A percentile compares a stretch with the other conserved stretches of the same genome.
These are phyloP conservation scores for Penicillium sclerotigenum DNA, from an alignment of 2,329 filamentous ascomycete genomes.

Conservation along the genomic window DNA sequence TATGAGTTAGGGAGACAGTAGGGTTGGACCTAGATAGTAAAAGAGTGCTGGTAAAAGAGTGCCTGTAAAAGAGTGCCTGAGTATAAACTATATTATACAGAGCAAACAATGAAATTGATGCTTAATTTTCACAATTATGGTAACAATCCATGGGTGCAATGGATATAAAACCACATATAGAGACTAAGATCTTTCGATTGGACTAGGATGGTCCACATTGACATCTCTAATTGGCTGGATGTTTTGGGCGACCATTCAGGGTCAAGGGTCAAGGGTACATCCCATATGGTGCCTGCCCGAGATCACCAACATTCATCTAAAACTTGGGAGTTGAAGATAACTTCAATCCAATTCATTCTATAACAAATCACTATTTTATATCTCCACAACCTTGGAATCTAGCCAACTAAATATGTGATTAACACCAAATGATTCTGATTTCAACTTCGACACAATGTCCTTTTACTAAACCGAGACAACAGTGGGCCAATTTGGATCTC, in stretches of 20 bases:
- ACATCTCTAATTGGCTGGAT: not conserved
- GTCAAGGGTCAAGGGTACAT: too few relatives aligned
- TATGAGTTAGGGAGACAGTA: too few relatives aligned
- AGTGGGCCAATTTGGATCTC: not conserved
- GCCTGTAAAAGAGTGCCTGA: too few relatives aligned
- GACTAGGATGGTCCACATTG: rapidly evolving
- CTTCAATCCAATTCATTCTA: not conserved
- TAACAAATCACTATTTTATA: not conserved
- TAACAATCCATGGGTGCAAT: not conserved
- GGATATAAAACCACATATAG: not conserved
- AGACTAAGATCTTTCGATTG: not conserved
- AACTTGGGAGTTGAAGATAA: not conserved
- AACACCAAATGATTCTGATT: not conserved
- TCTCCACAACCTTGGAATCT: not conserved
- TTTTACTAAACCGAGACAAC: not conserved
- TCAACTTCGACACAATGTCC: not conserved
- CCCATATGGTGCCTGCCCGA: too few relatives aligned
- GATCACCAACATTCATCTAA: not conserved
- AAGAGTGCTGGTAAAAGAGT: too few relatives aligned
- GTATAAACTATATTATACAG: not conserved
- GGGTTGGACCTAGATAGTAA: too few relatives aligned
- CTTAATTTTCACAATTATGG: not conserved
- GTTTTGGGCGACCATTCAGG: not conserved
- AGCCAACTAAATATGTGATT: not conserved
- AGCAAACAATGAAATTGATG: not conserved